Conservation (phyloP, 768 basidiomycete genomes). For the Asterophora lycoperdoides region DNA sequence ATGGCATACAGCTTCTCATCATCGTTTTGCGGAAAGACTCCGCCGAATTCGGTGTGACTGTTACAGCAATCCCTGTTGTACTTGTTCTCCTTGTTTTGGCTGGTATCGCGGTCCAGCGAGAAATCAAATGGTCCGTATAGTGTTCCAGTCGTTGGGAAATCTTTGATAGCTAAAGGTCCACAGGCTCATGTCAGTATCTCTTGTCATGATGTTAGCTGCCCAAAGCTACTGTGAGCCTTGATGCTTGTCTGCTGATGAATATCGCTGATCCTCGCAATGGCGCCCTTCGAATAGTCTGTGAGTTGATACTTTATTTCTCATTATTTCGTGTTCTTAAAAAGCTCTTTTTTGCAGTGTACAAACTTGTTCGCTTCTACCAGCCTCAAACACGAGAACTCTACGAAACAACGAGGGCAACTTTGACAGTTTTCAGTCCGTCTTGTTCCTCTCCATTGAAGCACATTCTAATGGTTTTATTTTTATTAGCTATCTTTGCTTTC, state of each 20-base stretch:
- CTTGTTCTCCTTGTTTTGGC: slow-evolving; percentile 61
- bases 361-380: slow-evolving; percentile 78
- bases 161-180: neutral
- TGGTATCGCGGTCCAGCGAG: slow-evolving; percentile 69
- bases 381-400: slow-evolving; percentile 54
- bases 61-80: slow-evolving; percentile 80
- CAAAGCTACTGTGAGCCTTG: slow-evolving; percentile 67
- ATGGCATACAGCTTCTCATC: slow-evolving; percentile 63
- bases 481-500: slow-evolving; percentile 69
- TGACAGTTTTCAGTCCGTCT: slow-evolving; percentile 74
- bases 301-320: slow-evolving; percentile 14
- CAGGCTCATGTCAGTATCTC: slow-evolving; percentile 69
- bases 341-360: slow-evolving; percentile 53
- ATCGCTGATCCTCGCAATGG: slow-evolving; percentile 3
- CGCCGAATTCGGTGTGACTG: slow-evolving; percentile 77
- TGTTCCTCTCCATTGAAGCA: neutral
- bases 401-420: slow-evolving; percentile 68
- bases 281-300: slow-evolving; percentile 31
- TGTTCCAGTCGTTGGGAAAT: neutral
- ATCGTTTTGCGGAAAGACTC: slow-evolving; percentile 60
- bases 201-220: slow-evolving; percentile 76
- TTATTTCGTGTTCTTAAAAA: neutral
- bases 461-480: neutral
- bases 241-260: slow-evolving; percentile 1
- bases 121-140: slow-evolving; percentile 65